Conservation (phyloP, 2,329 filamentous ascomycete species). For the Aspergillus tamarii region DNA sequence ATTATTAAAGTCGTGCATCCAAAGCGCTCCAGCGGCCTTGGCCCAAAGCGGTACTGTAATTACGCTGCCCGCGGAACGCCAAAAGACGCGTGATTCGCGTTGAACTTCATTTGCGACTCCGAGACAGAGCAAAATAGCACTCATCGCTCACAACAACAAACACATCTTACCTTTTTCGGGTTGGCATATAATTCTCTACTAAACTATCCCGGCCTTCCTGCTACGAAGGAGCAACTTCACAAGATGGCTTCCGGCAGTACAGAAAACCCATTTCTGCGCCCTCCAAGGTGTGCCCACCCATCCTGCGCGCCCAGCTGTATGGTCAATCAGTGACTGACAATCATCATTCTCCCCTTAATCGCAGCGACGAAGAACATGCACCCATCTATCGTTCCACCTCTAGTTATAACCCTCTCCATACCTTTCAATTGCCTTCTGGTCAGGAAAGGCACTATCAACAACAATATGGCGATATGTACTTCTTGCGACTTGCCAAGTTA, state of each 20-base stretch:
- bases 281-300: conserved; percentile 31
- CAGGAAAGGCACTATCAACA: conserved; percentile 76
- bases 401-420: conserved; percentile 73
- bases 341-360: conserved; percentile 1
- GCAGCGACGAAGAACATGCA: conserved; percentile 42
- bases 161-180: neutral
- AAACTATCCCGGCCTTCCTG: neutral
- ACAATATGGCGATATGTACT: conserved; percentile 98
- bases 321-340: neutral
- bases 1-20: neutral
- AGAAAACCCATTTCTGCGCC: conserved; percentile 30
- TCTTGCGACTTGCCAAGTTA: conserved; percentile 82
- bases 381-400: conserved; percentile 59
- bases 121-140: neutral
- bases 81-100: conserved; percentile 32
- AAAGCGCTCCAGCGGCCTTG: neutral
- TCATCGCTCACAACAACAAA: neutral
- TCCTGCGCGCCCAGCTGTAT: neutral
- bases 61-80: conserved; percentile 22
- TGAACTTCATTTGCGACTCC: neutral
- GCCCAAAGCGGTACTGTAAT: conserved; percentile 30
- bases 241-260: conserved; percentile 23
- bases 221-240: neutral
- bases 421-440: conserved; percentile 71
- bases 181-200: neutral